Evolutionary conservation across 2,329 filamentous ascomycete genomes (phyloP).

Genomic region (Aspergillus carbonarius): DNA sequence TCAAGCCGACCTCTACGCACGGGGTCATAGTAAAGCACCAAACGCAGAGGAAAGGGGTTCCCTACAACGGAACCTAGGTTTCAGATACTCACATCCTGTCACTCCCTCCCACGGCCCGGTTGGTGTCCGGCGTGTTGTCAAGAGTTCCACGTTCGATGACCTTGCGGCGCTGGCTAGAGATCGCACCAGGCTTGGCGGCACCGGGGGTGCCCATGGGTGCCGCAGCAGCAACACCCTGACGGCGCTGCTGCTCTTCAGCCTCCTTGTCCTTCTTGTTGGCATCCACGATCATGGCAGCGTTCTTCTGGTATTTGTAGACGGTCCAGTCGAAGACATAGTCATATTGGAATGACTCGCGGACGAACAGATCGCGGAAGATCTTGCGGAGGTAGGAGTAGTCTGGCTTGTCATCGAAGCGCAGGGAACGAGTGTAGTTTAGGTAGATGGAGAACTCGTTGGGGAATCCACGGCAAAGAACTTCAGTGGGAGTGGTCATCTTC

Average conservation of each 20-base stretch:
- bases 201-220: constrained; percentile 54
- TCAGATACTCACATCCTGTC: constrained; percentile 94
- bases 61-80: constrained; percentile 77
- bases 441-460: constrained; percentile 99
- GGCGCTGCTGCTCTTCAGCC: constrained; percentile 72
- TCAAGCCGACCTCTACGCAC: constrained; percentile 64
- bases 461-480: constrained; percentile 98
- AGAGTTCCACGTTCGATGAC: constrained; percentile 69
- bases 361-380: constrained; percentile 99
- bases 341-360: constrained; percentile 98
- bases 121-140: constrained; percentile 71
- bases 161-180: constrained; percentile 77
- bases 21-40: constrained; percentile 70
- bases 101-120: constrained; percentile 74
- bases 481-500: constrained; percentile 99
- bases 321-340: constrained; percentile 99
- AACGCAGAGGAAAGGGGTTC: constrained; percentile 73
- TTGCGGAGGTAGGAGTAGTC: constrained; percentile 99
- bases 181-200: constrained; percentile 68
- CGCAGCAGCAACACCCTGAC: constrained; percentile 65
- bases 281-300: constrained; percentile 89
- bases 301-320: constrained; percentile 99
- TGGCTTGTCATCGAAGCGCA: constrained; percentile 99
- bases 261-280: constrained; percentile 71
- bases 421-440: constrained; percentile 96